phyloP scores from a whole-genome alignment of 768 basidiomycete species.

The Termitomyces sp. region DNA sequence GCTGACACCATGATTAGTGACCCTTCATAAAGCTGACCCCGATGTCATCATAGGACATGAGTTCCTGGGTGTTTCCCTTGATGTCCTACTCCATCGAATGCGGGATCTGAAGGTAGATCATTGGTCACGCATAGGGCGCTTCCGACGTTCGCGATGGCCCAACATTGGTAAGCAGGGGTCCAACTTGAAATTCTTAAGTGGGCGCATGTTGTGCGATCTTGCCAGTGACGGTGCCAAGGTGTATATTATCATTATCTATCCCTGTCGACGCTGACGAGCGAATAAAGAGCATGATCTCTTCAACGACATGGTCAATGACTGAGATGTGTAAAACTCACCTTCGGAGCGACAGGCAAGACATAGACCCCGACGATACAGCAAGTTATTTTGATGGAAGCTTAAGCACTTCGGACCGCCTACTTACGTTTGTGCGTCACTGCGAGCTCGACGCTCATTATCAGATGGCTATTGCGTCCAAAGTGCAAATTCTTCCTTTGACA shows the following conservation, averaged over 20 bases:
- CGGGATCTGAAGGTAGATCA: constrained; percentile 86
- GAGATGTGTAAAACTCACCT: constrained; percentile 96
- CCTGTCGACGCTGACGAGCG: background rate
- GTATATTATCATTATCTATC: constrained; percentile 10
- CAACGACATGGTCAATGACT: constrained; percentile 96
- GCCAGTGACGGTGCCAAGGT: constrained; percentile 95
- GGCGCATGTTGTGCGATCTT: constrained; percentile 86
- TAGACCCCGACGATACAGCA: constrained; percentile 93
- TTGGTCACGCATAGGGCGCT: constrained; percentile 91
- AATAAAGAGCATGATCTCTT: constrained; percentile 86
- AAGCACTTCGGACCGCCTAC: constrained; percentile 65
- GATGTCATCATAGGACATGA: constrained; percentile 95
- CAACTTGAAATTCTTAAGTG: constrained; percentile 78
- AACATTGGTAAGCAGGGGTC: constrained; percentile 75
- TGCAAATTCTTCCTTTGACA: constrained; percentile 90
- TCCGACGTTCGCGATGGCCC: constrained; percentile 81
- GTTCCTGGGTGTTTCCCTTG: constrained; percentile 84
- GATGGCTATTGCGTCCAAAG: constrained; percentile 93
- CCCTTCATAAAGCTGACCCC: constrained; percentile 83
- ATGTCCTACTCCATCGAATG: constrained; percentile 89
- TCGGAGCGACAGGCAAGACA: constrained; percentile 82
- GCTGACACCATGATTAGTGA: constrained; percentile 33
- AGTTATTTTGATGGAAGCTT: constrained; percentile 84
- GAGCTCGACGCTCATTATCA: constrained; percentile 95
- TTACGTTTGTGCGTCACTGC: constrained; percentile 89